These are phyloP conservation scores for Canavalia gladiata DNA, from an alignment of 306 rosid species.

Conservation along the genomic window DNA sequence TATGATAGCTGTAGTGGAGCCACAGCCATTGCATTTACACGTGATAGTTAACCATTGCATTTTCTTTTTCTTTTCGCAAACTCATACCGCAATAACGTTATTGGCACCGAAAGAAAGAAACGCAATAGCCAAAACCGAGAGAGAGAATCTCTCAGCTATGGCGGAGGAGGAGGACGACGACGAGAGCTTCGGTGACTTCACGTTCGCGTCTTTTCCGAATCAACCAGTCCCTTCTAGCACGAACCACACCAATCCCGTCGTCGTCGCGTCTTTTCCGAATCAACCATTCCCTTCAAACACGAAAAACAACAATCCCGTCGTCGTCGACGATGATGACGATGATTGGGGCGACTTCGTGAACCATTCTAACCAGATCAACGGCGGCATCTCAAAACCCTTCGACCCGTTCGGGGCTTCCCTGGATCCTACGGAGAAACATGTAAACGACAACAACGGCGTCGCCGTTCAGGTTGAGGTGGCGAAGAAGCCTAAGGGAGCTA, in stretches of 20 bases:
- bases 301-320: slow-evolving; percentile 25
- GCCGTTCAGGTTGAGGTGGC: slow-evolving; percentile 33
- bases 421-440: slow-evolving; percentile 28
- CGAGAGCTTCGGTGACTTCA: slow-evolving; percentile 85
- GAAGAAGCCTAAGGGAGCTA: slow-evolving; percentile 69
- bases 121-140: background rate
- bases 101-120: slow-evolving; percentile 28
- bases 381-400: slow-evolving; percentile 35
- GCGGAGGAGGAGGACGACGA: slow-evolving; percentile 78
- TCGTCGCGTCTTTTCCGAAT: slow-evolving; percentile 12
- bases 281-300: slow-evolving; percentile 42
- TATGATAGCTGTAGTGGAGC: background rate
- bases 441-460: slow-evolving; percentile 38
- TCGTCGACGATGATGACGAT: slow-evolving; percentile 45
- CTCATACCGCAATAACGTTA: background rate
- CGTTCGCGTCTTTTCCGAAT: slow-evolving; percentile 54
- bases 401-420: slow-evolving; percentile 42
- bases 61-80: background rate
- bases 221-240: slow-evolving; percentile 40
- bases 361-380: slow-evolving; percentile 62
- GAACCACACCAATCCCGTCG: slow-evolving; percentile 29
- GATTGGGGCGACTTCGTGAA: slow-evolving; percentile 78
- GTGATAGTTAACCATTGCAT: background rate
- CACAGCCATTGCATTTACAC: background rate
- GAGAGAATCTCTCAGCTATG: slow-evolving; percentile 54